Evolutionary conservation across 352 stramenopile genomes (phyloP).

Genomic region (Globisporangium irregulare): DNA sequence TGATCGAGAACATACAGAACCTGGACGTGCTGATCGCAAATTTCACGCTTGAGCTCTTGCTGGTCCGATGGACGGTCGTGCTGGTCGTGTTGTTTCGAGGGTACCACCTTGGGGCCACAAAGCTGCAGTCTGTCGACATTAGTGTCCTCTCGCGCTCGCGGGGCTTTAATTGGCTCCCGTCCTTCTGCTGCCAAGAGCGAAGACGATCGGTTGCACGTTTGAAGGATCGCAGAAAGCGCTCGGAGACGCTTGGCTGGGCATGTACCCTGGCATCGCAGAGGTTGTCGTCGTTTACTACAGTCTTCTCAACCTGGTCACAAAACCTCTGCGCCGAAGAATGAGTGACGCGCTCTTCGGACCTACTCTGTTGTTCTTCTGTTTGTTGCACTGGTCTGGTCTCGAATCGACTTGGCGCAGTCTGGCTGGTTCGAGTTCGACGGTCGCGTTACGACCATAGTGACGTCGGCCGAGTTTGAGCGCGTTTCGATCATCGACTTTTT

Average conservation of each 20-base stretch:
- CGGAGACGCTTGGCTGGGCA: too few relatives aligned
- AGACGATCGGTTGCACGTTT: conserved; percentile 26
- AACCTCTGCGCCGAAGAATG: conserved; percentile 29
- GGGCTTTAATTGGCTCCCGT: too few relatives aligned
- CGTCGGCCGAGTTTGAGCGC: conserved; percentile 23
- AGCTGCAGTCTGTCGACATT: conserved; percentile 12
- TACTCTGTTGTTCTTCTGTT: conserved; percentile 30
- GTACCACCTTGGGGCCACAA: background rate
- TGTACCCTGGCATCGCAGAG: too few relatives aligned
- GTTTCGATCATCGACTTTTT: conserved; percentile 18
- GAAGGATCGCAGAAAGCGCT: conserved; percentile 44
- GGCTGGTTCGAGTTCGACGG: conserved; percentile 23
- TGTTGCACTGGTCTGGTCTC: conserved; percentile 35
- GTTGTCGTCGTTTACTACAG: conserved; percentile 43
- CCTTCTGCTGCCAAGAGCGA: background rate
- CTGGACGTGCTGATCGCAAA: conserved; percentile 39
- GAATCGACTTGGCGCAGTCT: conserved; percentile 20
- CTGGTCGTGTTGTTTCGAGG: conserved; percentile 11
- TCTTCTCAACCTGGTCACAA: conserved; percentile 39
- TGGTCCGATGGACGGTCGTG: conserved; percentile 30
- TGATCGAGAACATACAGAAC: conserved; percentile 25
- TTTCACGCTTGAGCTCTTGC: conserved; percentile 22
- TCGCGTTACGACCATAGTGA: conserved; percentile 28
- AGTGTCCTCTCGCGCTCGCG: conserved; percentile 15
- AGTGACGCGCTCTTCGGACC: conserved; percentile 41